Evolutionary conservation across 2,329 filamentous ascomycete genomes (phyloP), one percentile per base, ranked within the genome.

Genomic region (Aureobasidium sp.): DNA sequence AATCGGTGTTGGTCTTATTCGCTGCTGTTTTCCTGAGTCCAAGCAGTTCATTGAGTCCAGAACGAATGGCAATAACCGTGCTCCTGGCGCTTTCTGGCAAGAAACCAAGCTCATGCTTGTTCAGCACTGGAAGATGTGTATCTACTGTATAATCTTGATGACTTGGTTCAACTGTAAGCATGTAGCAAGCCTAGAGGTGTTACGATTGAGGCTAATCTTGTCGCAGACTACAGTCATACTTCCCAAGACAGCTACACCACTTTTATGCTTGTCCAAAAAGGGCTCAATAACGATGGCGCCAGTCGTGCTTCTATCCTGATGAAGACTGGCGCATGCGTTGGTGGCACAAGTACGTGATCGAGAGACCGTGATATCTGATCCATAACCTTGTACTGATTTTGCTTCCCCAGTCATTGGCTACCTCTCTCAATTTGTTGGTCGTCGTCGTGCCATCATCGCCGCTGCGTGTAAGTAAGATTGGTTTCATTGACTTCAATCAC

Each of bases 201-300:
- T 5, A 9, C 17, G 3, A 1, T 2, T 27, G 12, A 17, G 12
- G 3, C 52, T 56, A 5, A 56, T 27, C 20, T 34, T 15, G 0
- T 86, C 78, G 87, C 86, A 75, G 86, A 80, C 73, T 91, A 89
- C 77, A 88, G 86, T 56, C 89, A 93, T 77, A 90, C 88, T 1
- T 87, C 85, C 27, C 89, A 93, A 72, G 89, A 93, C 76, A 87
- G 83, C 53, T 92, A 91, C 77, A 91, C 89, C 0, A 91, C 89
- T 3, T 91, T 91, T 71, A 88, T 92, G 86, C 79, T 87, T 42
- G 81, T 81, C 5, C 82, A 90, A 68, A 91, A 92, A 74, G 84
- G 86, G 65, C 79, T 92, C 63, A 69, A 79, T 61, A 87, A 89
- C 68, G 70, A 77, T 1, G 80, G 79, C 0, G 87, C 88, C 5